Evolutionary conservation across 2,329 filamentous ascomycete species (phyloP).

Genomic region (Penicillium nordicum): DNA sequence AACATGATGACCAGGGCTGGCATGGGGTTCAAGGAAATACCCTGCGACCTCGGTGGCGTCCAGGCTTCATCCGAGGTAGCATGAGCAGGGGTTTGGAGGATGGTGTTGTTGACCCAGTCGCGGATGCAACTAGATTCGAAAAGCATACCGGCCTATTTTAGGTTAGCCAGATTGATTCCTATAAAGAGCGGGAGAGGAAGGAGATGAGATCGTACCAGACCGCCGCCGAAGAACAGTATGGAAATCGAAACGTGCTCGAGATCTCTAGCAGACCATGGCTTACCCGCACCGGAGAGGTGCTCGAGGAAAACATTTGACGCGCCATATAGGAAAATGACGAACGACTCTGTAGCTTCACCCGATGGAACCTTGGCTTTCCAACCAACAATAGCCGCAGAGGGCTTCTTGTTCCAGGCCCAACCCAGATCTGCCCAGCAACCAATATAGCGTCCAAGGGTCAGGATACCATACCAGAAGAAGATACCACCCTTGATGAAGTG

Average conservation of each 20-base stretch:
- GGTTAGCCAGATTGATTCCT: constrained; percentile 1
- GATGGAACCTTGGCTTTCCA: constrained; percentile 64
- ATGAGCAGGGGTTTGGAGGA: constrained; percentile 41
- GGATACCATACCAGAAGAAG: constrained; percentile 87
- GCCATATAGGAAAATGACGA: constrained; percentile 87
- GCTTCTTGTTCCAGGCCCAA: constrained; percentile 92
- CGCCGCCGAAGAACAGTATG: constrained; percentile 88
- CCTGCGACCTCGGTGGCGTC: constrained; percentile 63
- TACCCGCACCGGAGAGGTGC: constrained; percentile 71
- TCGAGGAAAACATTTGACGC: constrained; percentile 89
- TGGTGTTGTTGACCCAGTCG: constrained; percentile 50
- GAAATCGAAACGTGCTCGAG: constrained; percentile 92
- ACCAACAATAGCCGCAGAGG: constrained; percentile 54
- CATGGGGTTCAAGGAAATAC: constrained; percentile 79
- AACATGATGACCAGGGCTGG: constrained; percentile 82
- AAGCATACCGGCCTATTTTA: constrained; percentile 69
- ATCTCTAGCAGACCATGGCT: constrained; percentile 71
- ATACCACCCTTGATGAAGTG: constrained; percentile 94
- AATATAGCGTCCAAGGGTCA: constrained; percentile 85
- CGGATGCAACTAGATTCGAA: constrained; percentile 72
- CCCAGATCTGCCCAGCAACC: constrained; percentile 86
- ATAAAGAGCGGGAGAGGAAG: neutral
- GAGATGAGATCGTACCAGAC: constrained; percentile 56
- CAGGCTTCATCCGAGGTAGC: constrained; percentile 50
- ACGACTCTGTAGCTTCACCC: constrained; percentile 85